Evolutionary conservation across 306 rosid species (phyloP), one percentile per base, ranked within the genome.

Genomic region (Prunus mongolica): DNA sequence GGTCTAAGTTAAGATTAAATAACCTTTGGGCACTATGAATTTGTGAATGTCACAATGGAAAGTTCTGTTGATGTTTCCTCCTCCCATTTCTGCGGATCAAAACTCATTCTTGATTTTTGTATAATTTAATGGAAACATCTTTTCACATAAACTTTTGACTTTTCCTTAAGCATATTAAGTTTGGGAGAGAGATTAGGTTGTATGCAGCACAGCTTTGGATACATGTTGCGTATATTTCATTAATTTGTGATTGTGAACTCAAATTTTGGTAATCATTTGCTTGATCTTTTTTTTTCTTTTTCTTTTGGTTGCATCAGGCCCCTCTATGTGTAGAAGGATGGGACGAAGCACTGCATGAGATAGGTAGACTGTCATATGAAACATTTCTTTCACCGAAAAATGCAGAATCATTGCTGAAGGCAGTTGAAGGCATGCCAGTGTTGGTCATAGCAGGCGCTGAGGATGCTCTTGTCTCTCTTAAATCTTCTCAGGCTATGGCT

Each of bases 291-390:
- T 69, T 22, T 52, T 22, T 83, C 56, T 8, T 25, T 56, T 25
- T 60, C 14, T 25, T 12, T 38, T 6, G 44, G 44, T 38, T 78
- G 65, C 58, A 63, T 76, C 83, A 94, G 98, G 93, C 93, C 69
- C 91, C 97, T 64, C 78, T 94, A 62, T 90, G 82, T 82, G 93
- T 91, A 55, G 94, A 94, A 81, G 96, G 98, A 54, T 94, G 98
- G 97, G 98, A 94, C 28, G 93, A 89, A 76, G 98, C 97, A 1
- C 88, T 91, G 63, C 94, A 91, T 56, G 98, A 94, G 93, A 90
- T 94, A 69, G 93, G 97, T n/a, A 94, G 90, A 89, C 79, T 94
- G 85, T 94, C 98, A 50, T 76, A 82, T 30, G 94, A 94, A 81
- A 85, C 88, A 18, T 68, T 90, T 72, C 91, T 91, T 78, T 71